Base-by-base conservation (phyloP, 2,329 filamentous ascomycete species). In the Aspergillus candidus region DNA sequence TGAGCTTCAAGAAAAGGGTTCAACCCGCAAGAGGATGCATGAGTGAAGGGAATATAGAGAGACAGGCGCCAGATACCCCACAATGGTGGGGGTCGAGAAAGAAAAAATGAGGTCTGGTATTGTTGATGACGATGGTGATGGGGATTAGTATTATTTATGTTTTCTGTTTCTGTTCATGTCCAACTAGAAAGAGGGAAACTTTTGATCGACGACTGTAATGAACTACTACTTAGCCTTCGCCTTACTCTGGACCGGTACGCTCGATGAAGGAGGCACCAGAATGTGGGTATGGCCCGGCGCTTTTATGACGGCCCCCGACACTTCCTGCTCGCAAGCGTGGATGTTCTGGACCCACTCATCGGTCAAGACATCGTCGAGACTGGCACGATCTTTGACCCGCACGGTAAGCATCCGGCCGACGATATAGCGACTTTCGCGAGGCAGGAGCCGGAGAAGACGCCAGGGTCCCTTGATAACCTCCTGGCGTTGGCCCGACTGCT, bases 331-430 rank as follows among this genome's bases (percentile, higher is more conserved):
- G 65, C 93, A 98, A 34, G 94, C 88, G 14, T 85, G 74, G 29
- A 87, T 88, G 56, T 84, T 83, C 38, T 82, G 80, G n/a, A 97
- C 82, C 93, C 93, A 98, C 12, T 84, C 82, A 61, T 98, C 91
- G 15, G 83, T 78, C 40, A 96, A 69, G 13, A 98, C 86, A 59
- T 98, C 89, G 17, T 84, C 76, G 73, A 98, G 84, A 3, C 79
- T 87, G 3, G 89, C 91, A 44, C 93, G 80, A 53, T 85, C 84
- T 60, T 80, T 84, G 0, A 90, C 88, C 57, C 95, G 82, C 40
- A 96, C 76, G 59, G 93, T 88, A 31, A 98, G 78, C 93, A 98
- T 98, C 45, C 86, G 79, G 35, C 88, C 84, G 43, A 98, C 85
- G 50, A 98, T 89, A 61, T 91, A 84, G 40, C 93, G 77, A 52